A percentile compares a stretch with the other conserved stretches of the same genome.
Evolutionary conservation across 2,329 filamentous ascomycete genomes (phyloP).

Genomic region (Epicoccum sorghinum): DNA sequence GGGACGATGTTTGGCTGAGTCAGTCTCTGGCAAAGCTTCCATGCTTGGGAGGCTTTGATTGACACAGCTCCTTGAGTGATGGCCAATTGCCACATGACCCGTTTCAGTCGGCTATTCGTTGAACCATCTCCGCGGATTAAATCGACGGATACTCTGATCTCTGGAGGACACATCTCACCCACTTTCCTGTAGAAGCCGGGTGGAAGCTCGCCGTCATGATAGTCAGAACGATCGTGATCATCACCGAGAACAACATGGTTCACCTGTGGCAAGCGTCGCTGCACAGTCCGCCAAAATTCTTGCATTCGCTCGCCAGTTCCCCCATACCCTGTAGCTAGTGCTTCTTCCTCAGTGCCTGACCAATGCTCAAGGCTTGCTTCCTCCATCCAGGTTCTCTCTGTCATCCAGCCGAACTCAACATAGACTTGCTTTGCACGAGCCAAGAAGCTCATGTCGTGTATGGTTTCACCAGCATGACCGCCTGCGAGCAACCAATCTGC

Average conservation of each 20-base stretch:
- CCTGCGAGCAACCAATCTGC: constrained; percentile 17
- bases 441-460: constrained; percentile 2
- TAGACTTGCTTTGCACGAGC: not conserved
- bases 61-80: not conserved
- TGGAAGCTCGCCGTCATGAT: not conserved
- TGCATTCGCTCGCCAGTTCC: not conserved
- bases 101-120: not conserved
- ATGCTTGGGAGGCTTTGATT: not conserved
- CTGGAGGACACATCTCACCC: constrained; percentile 4
- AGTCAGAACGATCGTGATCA: constrained; percentile 4
- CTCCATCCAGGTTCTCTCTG: constrained; percentile 2
- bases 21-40: not conserved
- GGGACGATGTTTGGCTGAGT: not conserved
- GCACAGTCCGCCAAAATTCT: constrained; percentile 9
- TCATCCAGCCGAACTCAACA: constrained; percentile 10
- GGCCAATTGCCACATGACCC: constrained; percentile 2
- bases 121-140: constrained; percentile 5
- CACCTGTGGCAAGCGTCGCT: not conserved
- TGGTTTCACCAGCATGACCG: constrained; percentile 8
- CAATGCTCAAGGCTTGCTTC: not conserved
- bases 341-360: constrained; percentile 5
- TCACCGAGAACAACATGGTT: constrained; percentile 3
- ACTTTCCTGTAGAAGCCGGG: constrained; percentile 7
- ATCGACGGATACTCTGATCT: constrained; percentile 6
- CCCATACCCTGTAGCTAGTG: constrained; percentile 1